Conservation (phyloP, 345 rosid genomes). For the Ceriops zippeliana region DNA sequence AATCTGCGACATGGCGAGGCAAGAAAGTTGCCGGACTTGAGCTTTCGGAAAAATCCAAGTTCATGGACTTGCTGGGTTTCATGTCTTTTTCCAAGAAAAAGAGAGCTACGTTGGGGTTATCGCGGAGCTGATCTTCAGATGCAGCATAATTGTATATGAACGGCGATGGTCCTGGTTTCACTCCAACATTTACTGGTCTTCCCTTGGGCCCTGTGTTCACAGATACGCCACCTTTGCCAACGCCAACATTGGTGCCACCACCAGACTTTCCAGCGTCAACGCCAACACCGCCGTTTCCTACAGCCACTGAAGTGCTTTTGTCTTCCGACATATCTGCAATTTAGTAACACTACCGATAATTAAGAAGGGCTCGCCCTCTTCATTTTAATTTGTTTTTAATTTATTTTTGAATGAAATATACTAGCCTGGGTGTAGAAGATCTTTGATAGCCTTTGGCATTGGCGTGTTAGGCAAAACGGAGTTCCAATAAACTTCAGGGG, state of each 20-base stretch:
- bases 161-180: constrained; percentile 39
- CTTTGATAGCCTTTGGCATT: constrained; percentile 51
- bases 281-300: constrained; percentile 36
- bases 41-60: constrained; percentile 49
- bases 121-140: constrained; percentile 56
- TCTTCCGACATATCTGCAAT: constrained; percentile 49
- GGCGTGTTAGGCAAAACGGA: constrained; percentile 50
- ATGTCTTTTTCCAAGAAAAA: constrained; percentile 86
- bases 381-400: neutral
- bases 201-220: constrained; percentile 60
- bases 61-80: constrained; percentile 49
- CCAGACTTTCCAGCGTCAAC: constrained; percentile 50
- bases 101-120: constrained; percentile 52
- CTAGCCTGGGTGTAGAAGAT: constrained; percentile 43
- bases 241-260: constrained; percentile 55
- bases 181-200: constrained; percentile 58
- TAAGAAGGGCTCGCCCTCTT: neutral
- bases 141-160: constrained; percentile 43
- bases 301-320: constrained; percentile 42
- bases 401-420: neutral
- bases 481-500: constrained; percentile 59
- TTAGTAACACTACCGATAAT: neutral
- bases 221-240: constrained; percentile 73
- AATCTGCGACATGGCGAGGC: constrained; percentile 57
- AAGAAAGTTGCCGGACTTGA: constrained; percentile 48